Base-by-base conservation (phyloP, 139 green algal genomes). In the Chlorella vulgaris region DNA sequence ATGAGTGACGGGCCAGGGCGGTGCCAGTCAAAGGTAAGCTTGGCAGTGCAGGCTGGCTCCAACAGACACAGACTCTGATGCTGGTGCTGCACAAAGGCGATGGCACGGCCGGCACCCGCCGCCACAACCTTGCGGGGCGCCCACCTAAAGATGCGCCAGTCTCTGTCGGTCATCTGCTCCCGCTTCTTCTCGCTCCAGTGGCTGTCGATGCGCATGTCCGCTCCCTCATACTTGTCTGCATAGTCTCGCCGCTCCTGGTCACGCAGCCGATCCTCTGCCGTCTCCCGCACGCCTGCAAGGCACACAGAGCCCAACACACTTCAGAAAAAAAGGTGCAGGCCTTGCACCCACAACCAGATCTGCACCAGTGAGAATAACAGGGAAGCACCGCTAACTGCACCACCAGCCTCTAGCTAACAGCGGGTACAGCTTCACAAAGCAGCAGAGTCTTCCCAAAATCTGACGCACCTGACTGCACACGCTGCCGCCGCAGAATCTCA, bases 81-180 rank as follows among this genome's bases (percentile, higher is more conserved):
- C n/a, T n/a, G n/a, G n/a, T n/a, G n/a, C n/a, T n/a, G n/a, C n/a
- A n/a, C n/a, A n/a, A n/a, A n/a, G n/a, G n/a, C n/a, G n/a, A n/a
- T n/a, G n/a, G n/a, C n/a, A n/a, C n/a, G n/a, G n/a, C n/a, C n/a
- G n/a, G n/a, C n/a, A n/a, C n/a, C n/a, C n/a, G 47, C 47, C 15
- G 61, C 61, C 22, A 3, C 1, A 33, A 33, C 1, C 29, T 35
- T 35, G n/a, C 28, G 28, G 65, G 13, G 13, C 35, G 24, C 65
- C 15, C n/a, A 71, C 65, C 77, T 89, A 91, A 99, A 99, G 91
- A 99, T 99, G 84, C 97, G 93, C 97, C 97, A 99, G 92, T 99
- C 97, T 29, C 97, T 89, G 86, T 99, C 95, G 29, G 91, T 96
- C 95, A 98, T 98, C n/a, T 91, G 81, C 2, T 91, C 86, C 39